Base-by-base conservation (phyloP, 192 early-diverging fungal species). In the Pilaira anomala region DNA sequence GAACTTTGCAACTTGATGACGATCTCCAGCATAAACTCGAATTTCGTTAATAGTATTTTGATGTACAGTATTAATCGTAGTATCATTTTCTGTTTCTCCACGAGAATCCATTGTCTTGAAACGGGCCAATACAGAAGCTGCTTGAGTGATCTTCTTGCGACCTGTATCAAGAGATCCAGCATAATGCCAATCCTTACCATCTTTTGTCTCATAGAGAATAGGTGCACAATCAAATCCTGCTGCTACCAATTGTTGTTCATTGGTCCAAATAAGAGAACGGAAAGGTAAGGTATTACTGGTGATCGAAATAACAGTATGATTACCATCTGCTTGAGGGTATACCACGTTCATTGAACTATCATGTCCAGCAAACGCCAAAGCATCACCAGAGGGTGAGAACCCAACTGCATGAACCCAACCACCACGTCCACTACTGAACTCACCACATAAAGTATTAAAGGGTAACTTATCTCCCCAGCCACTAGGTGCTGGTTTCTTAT, bases 221-320 rank as follows among this genome's bases (percentile, higher is more conserved):
- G 97, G 97, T 11, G 82, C 86, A 74, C 95, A 98, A 68, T 98
- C 97, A 73, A 95, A 91, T 9, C 97, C 97, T 13, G 88, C 89
- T 21, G 86, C 94, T 39, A 97, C 85, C 45, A 97, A 87, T 26
- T 82, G 82, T 44, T 77, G 72, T 59, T 90, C 91, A 36, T 83
- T 86, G 26, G 85, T 71, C 85, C 91, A 98, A 25, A 89, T 63
- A 28, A 95, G 66, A 14, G 91, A 86, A 29, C 87, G 69, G 65
- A 91, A 83, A 7, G 97, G 95, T 21, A 98, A 82, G 42, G 72
- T 76, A 36, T 74, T 68, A 6, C 86, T 83, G 26, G 81, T 76
- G 42, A 96, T 76, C 1, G 80, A 79, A 18, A 82, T 67, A 12
- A 90, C 69, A 41, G 64, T 51, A 61, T 45, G 68, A 4, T 40